Percentiles rank a stretch among this genome's conserved stretches.
phyloP scores from a whole-genome alignment of 805 yeast genomes.

The Yamadazyma endophytica region DNA sequence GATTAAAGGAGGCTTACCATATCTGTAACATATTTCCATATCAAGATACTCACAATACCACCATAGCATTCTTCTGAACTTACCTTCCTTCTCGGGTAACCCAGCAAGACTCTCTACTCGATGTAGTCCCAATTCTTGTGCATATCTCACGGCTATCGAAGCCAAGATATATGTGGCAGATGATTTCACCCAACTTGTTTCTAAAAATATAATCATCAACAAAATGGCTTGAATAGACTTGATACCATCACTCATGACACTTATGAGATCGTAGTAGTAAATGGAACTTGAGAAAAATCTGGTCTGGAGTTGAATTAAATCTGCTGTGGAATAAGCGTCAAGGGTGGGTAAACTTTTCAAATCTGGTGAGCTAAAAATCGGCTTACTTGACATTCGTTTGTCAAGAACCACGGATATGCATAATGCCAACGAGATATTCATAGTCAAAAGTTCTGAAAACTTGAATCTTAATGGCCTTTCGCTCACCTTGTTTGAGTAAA shows the following conservation, averaged over 20 bases:
- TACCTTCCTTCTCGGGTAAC: constrained; percentile 18
- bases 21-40: constrained; percentile 34
- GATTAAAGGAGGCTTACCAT: constrained; percentile 38
- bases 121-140: constrained; percentile 40
- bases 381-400: constrained; percentile 4
- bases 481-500: constrained; percentile 14
- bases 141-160: constrained; percentile 33
- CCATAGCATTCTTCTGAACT: constrained; percentile 28
- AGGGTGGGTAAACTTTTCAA: constrained; percentile 3
- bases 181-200: constrained; percentile 23
- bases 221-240: constrained; percentile 50
- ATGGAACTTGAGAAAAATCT: constrained; percentile 29
- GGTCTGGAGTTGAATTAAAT: constrained; percentile 16
- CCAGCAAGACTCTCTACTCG: constrained; percentile 24
- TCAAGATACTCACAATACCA: constrained; percentile 33
- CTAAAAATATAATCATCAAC: constrained; percentile 40
- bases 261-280: constrained; percentile 49
- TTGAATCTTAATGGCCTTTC: constrained; percentile 15
- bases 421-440: constrained; percentile 26
- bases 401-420: constrained; percentile 21
- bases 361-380: background rate
- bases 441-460: constrained; percentile 28
- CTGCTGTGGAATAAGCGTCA: constrained; percentile 8
- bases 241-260: constrained; percentile 48
- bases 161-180: constrained; percentile 26